Conservation (phyloP, 75 land plant genomes). For the Azolla pinnata region DNA sequence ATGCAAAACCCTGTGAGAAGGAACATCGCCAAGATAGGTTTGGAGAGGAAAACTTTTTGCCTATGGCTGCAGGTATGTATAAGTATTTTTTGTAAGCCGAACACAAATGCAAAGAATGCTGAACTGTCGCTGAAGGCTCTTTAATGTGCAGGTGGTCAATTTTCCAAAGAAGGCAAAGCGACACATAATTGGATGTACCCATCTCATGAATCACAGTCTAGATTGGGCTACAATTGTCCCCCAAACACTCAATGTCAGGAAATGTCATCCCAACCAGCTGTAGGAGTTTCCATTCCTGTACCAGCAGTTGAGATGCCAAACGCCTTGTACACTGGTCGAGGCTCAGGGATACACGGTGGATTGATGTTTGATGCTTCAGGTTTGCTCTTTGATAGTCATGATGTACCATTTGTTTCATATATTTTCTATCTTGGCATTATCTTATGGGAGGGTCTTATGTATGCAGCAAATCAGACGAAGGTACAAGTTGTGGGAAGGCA, state of each 20-base stretch:
- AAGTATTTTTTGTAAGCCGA: too few species aligned
- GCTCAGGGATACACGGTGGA: not conserved
- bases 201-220: conserved; percentile 1
- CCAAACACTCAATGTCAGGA: not conserved
- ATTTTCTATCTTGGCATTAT: not conserved
- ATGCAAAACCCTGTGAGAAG: not conserved
- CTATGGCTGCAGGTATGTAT: too few species aligned
- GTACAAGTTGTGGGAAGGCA: not conserved
- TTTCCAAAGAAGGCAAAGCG: too few species aligned
- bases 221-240: not conserved
- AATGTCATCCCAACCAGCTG: not conserved
- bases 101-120: too few species aligned
- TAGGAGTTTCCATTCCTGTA: not conserved
- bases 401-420: not conserved
- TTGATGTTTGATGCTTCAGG: not conserved
- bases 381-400: not conserved
- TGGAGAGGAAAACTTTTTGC: too few species aligned
- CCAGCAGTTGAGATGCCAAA: not conserved
- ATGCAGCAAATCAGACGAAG: conserved; percentile 1
- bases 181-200: not conserved
- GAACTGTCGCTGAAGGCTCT: too few species aligned
- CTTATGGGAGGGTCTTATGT: not conserved
- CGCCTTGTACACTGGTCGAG: not conserved
- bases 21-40: not conserved
- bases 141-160: too few species aligned